phyloP scores from a whole-genome alignment of 768 basidiomycete species.

The Lactifluus volemus region DNA sequence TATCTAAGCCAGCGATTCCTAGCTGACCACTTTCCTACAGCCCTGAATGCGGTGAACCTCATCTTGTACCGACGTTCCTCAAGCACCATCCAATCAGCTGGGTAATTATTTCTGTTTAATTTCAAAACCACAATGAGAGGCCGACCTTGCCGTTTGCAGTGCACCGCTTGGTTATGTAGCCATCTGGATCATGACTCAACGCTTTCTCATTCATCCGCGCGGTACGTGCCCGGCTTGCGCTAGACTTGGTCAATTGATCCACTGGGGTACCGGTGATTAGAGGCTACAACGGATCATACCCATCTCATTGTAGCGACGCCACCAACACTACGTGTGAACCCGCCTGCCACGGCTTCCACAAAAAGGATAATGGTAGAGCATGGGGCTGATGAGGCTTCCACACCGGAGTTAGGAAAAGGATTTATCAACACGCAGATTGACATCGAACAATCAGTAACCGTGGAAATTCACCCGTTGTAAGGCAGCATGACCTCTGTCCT shows the following conservation, averaged over 20 bases:
- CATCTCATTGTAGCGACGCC: background rate
- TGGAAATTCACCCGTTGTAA: background rate
- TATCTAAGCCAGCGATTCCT: no score
- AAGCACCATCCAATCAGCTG: conserved; percentile 19
- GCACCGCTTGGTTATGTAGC: conserved; percentile 27
- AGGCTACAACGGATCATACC: background rate
- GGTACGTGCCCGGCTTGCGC: conserved; percentile 18
- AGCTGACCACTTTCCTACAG: no score
- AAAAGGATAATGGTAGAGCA: background rate
- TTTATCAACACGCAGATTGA: background rate
- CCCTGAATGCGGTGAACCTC: conserved; percentile 19
- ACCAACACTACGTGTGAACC: background rate
- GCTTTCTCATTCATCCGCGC: conserved; percentile 28
- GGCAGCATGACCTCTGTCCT: no score
- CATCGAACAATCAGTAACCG: background rate
- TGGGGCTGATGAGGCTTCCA: background rate
- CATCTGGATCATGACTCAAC: conserved; percentile 31
- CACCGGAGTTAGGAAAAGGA: background rate
- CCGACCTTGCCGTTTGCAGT: conserved; percentile 11
- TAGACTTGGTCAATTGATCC: background rate
- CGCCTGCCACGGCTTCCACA: background rate
- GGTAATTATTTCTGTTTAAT: background rate
- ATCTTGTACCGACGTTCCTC: conserved; percentile 22
- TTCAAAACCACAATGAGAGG: background rate
- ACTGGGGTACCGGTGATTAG: background rate